A percentile compares a stretch with the other conserved stretches of the same genome.
Conservation (phyloP, 371 early-diverging fungal genomes). For the Massospora cicadina region DNA sequence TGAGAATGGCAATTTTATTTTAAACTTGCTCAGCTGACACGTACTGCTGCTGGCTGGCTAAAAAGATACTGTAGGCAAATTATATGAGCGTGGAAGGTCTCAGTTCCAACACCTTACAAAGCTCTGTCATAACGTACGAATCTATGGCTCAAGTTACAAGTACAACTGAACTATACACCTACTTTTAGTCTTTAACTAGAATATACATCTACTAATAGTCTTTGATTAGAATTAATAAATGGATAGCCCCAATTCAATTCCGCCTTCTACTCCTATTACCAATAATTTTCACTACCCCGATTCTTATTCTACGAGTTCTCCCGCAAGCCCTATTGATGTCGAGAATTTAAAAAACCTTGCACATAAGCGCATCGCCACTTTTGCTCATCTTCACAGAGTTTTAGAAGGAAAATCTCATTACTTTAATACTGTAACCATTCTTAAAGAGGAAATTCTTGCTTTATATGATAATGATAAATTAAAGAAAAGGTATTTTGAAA, state of each 20-base stretch:
- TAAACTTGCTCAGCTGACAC: no score
- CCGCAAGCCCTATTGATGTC: slow-evolving; percentile 1
- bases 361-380: slow-evolving; percentile 10
- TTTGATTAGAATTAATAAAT: no score
- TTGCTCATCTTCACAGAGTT: slow-evolving; percentile 10
- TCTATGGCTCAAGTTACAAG: no score
- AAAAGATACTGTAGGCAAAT: no score
- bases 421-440: slow-evolving; percentile 9
- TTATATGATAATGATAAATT: slow-evolving; percentile 6
- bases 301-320: background rate
- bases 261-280: slow-evolving; percentile 9
- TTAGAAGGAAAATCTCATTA: slow-evolving; percentile 12
- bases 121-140: no score
- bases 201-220: no score
- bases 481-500: slow-evolving; percentile 9
- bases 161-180: no score
- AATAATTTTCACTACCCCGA: slow-evolving; percentile 7
- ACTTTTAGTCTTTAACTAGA: no score
- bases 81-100: no score
- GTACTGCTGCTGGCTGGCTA: no score
- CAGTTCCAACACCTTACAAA: no score
- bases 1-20: no score
- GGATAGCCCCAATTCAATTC: slow-evolving; percentile 1
- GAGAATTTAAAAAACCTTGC: slow-evolving; percentile 1
- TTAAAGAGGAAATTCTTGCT: background rate